Evolutionary conservation across 129 eudicot genomes (phyloP), one percentile per base, ranked within the genome.

Genomic region (Kitagawia praeruptora): DNA sequence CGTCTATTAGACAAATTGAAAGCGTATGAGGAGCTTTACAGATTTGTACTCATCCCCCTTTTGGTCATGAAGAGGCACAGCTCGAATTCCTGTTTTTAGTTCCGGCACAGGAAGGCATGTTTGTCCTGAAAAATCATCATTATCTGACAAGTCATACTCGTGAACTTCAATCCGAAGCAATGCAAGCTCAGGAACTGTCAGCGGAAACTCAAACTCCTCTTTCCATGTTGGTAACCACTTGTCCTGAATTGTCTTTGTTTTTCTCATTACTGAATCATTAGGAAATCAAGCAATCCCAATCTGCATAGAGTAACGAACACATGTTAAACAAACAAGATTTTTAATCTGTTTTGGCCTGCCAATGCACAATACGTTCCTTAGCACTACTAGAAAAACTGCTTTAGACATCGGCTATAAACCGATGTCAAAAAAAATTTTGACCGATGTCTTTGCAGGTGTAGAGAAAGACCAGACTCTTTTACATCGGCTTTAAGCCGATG

Each of bases 151-250:
- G 70, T 85, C 82, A 63, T 85, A 39, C 53, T 85, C 88, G 11
- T 74, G 74, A 46, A 85, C 86, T 82, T 82, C 84, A 23, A 85
- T 80, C 56, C 88, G 64, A 56, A 85, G 75, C 80, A 85, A 78
- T 42, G 88, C 88, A 4, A 85, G 78, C 76, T 85, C 88, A 15
- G 88, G 88, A 37, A 85, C 84, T 41, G 81, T 85, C 40, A 85
- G 44, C 1, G 86, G 84, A 74, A 85, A 85, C 51, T 39, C 54
- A 71, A 85, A 85, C 44, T 85, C 88, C 79, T 82, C 80, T n/a
- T 85, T 77, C 88, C 88, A 85, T 21, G 69, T 34, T 16, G 88
- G 88, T 48, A 48, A 54, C 88, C 88, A 85, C 8, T 79, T 82
- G 45, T 85, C 88, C 51, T 82, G 84, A 42, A 82, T 80, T 63